Conservation (phyloP, 257 asterid genomes). For the Plantago elongata region DNA sequence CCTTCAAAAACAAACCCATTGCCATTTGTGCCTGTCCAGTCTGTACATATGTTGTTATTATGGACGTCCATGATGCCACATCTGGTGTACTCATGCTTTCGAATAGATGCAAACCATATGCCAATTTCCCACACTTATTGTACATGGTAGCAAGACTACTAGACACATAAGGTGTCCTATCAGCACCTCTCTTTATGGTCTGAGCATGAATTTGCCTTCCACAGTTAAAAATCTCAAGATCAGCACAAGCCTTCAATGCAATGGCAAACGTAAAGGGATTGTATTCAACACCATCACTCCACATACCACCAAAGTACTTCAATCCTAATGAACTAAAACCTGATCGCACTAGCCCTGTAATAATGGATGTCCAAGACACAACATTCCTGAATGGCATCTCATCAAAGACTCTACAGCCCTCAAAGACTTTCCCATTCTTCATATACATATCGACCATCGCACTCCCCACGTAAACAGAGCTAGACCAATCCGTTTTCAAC, state of each 20-base stretch:
- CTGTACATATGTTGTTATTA: constrained; percentile 61
- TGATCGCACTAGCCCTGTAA: constrained; percentile 79
- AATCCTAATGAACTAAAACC: constrained; percentile 54
- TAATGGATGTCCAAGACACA: constrained; percentile 88
- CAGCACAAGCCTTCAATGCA: constrained; percentile 88
- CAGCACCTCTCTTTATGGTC: constrained; percentile 58
- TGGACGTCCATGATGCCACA: constrained; percentile 86
- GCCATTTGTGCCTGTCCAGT: constrained; percentile 54
- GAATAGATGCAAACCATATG: constrained; percentile 53
- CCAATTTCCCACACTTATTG: constrained; percentile 68
- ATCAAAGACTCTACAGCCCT: constrained; percentile 57
- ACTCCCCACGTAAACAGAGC: constrained; percentile 82
- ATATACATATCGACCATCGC: constrained; percentile 76
- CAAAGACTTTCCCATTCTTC: constrained; percentile 58
- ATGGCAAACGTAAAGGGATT: constrained; percentile 78
- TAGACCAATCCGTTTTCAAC: constrained; percentile 42
- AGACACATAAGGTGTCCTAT: constrained; percentile 59
- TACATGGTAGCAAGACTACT: constrained; percentile 82
- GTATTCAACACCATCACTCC: constrained; percentile 54
- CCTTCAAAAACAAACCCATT: constrained; percentile 45
- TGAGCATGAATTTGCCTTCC: constrained; percentile 79
- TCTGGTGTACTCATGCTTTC: constrained; percentile 56
- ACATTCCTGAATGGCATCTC: constrained; percentile 85
- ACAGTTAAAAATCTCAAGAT: constrained; percentile 41
- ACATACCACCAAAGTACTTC: constrained; percentile 58